Conservation (phyloP, 768 basidiomycete genomes). For the Symmetrospora coprosmae region DNA sequence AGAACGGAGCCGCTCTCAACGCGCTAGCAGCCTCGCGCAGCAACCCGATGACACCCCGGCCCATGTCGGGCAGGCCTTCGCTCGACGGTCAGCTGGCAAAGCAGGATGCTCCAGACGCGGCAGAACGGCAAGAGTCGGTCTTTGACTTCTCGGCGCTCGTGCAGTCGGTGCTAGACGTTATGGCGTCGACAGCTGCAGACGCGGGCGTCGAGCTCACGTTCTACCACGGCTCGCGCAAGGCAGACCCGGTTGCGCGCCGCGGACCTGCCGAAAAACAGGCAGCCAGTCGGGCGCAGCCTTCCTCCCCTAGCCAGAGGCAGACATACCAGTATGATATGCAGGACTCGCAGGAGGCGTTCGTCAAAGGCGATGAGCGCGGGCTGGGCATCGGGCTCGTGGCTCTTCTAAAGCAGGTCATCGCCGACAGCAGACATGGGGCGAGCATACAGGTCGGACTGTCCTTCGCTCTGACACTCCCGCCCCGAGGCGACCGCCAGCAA, state of each 20-base stretch:
- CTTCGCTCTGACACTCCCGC: slow-evolving; percentile 1
- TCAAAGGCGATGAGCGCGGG: slow-evolving; percentile 23
- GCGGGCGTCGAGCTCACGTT: slow-evolving; percentile 30
- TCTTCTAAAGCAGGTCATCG: slow-evolving; percentile 21
- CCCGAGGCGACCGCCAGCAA: not conserved
- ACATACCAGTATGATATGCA: not conserved
- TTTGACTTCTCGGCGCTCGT: slow-evolving; percentile 31
- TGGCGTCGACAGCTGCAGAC: slow-evolving; percentile 25
- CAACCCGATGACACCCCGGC: slow-evolving; percentile 15
- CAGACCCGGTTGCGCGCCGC: too few species aligned
- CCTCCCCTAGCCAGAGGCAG: too few species aligned
- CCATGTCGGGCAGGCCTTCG: not conserved
- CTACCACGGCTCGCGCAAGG: slow-evolving; percentile 10
- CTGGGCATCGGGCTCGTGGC: slow-evolving; percentile 18
- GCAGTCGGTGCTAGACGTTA: slow-evolving; percentile 30
- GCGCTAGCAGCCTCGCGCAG: slow-evolving; percentile 16
- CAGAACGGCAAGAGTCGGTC: slow-evolving; percentile 4
- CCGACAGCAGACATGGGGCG: not conserved
- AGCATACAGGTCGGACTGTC: slow-evolving; percentile 22
- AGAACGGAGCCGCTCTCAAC: slow-evolving; percentile 23
- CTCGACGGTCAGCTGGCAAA: not conserved
- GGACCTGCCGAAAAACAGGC: too few species aligned
- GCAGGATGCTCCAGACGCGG: not conserved
- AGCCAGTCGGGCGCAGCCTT: too few species aligned
- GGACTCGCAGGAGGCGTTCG: slow-evolving; percentile 17